phyloP scores from a whole-genome alignment of 1,284 basidiomycete species.

The Termitomyces sp. region DNA sequence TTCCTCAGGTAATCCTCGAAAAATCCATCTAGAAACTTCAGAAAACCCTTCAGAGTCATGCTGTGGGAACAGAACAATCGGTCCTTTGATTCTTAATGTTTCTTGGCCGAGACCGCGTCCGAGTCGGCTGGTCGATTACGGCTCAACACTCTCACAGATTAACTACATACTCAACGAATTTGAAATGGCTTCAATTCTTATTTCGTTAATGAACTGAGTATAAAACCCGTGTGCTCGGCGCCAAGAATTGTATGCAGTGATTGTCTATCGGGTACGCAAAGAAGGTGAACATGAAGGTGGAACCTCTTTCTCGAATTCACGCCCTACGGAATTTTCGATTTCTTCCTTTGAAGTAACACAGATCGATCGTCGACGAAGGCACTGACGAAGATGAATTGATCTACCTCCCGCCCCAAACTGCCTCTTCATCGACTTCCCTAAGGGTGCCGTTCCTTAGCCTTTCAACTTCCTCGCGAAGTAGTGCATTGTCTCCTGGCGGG shows the following conservation, averaged over 20 bases:
- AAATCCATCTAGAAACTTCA: not conserved
- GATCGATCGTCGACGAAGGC: not conserved
- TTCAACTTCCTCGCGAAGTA: slow-evolving; percentile 8
- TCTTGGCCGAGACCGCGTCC: too few species aligned
- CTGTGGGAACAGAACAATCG: too few species aligned
- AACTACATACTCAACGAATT: not conserved
- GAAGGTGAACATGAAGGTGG: not conserved
- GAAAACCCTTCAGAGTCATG: not conserved
- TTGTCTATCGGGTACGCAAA: not conserved
- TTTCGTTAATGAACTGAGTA: not conserved
- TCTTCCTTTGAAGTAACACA: not conserved
- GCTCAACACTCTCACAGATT: not conserved
- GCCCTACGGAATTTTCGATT: not conserved
- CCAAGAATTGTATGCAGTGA: not conserved
- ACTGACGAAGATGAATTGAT: not conserved
- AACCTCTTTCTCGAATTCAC: not conserved
- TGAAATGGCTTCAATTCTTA: not conserved
- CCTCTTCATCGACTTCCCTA: slow-evolving; percentile 17
- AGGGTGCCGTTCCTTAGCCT: slow-evolving; percentile 9
- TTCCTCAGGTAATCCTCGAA: not conserved
- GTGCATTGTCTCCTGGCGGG: slow-evolving; percentile 13
- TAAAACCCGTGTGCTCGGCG: not conserved
- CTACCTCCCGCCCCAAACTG: slow-evolving; percentile 11
- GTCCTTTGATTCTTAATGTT: not conserved
- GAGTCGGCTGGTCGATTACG: not conserved